These are phyloP conservation scores for Volvox carteri DNA, from an alignment of 163 green algal genomes.

Conservation along the genomic window DNA sequence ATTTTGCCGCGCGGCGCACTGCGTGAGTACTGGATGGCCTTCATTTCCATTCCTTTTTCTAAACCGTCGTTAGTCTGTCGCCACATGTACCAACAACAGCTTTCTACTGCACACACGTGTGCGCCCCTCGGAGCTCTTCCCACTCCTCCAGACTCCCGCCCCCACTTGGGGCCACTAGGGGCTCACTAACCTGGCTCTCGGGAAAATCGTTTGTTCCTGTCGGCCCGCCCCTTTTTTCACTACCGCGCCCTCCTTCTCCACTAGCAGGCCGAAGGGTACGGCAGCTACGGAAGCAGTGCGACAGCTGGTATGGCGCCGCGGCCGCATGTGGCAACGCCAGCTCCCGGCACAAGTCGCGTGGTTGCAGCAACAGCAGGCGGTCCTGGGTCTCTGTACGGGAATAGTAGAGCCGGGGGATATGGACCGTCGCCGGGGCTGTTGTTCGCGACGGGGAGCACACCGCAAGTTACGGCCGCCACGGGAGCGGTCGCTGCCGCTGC, in stretches of 20 bases:
- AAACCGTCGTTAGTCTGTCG: too few relatives aligned
- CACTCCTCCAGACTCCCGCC: too few relatives aligned
- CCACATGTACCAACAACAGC: too few relatives aligned
- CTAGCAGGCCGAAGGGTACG: background rate
- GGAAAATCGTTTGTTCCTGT: too few relatives aligned
- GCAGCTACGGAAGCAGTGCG: background rate
- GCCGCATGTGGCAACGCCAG: background rate
- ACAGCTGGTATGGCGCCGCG: background rate
- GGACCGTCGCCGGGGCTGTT: background rate
- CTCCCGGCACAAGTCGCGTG: background rate
- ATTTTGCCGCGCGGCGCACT: too few relatives aligned
- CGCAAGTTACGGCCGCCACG: constrained; percentile 10
- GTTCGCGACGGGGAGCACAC: constrained; percentile 9
- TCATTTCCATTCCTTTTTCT: too few relatives aligned
- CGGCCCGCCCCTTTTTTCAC: background rate
- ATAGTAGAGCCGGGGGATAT: background rate
- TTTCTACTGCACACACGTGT: too few relatives aligned
- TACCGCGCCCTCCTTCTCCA: background rate
- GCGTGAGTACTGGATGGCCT: too few relatives aligned
- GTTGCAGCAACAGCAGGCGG: background rate
- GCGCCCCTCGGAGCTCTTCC: too few relatives aligned
- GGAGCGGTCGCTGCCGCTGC: constrained; percentile 1
- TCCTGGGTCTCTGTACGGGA: background rate
- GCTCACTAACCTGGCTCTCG: too few relatives aligned
- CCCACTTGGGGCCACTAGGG: too few relatives aligned